Percentiles rank a stretch among this genome's conserved stretches.
Conservation (phyloP, 306 rosid species). For the Fragaria vesca region DNA sequence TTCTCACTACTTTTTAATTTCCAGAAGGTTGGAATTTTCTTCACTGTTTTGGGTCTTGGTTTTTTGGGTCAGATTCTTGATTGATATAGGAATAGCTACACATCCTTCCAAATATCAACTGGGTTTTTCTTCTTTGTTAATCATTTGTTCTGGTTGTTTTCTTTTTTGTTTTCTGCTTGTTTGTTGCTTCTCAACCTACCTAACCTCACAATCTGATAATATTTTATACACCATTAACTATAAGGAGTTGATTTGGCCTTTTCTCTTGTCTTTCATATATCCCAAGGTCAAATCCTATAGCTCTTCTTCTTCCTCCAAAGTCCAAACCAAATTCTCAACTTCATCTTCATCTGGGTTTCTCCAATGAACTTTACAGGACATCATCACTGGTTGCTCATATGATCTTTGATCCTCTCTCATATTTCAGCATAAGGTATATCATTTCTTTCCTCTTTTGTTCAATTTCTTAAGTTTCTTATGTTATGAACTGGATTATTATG, state of each 20-base stretch:
- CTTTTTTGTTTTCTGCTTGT: constrained; percentile 9
- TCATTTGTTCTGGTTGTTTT: constrained; percentile 7
- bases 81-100: constrained; percentile 8
- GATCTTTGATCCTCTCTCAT: constrained; percentile 19
- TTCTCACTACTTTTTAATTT: constrained; percentile 13
- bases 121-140: constrained; percentile 11
- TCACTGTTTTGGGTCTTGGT: constrained; percentile 3
- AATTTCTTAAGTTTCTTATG: background rate
- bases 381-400: constrained; percentile 23
- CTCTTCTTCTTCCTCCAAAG: constrained; percentile 25
- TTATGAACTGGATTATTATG: constrained; percentile 9
- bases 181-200: constrained; percentile 44
- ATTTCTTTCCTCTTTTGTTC: background rate
- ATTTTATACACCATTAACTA: constrained; percentile 24
- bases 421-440: constrained; percentile 35
- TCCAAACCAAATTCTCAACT: constrained; percentile 18
- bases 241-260: constrained; percentile 28
- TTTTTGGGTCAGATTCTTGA: constrained; percentile 23
- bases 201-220: constrained; percentile 20
- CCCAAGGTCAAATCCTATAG: constrained; percentile 28
- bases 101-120: constrained; percentile 17
- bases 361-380: constrained; percentile 20
- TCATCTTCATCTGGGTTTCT: constrained; percentile 35
- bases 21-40: constrained; percentile 31
- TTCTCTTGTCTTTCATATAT: constrained; percentile 14